Conservation (phyloP, 2,329 filamentous ascomycete species). For the Paraphoma chrysanthemicola region DNA sequence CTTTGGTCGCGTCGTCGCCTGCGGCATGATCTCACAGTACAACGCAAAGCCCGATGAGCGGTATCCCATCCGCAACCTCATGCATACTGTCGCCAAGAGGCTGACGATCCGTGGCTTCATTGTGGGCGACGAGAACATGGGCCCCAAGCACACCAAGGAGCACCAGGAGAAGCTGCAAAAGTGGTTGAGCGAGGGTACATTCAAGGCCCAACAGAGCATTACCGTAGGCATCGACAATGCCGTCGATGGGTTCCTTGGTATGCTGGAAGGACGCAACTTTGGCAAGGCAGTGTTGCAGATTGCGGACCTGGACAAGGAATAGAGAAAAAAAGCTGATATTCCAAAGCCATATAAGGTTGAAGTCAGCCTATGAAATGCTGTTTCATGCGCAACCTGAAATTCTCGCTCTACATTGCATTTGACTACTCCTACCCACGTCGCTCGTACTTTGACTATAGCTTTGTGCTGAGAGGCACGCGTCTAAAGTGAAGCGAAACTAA, state of each 20-base stretch:
- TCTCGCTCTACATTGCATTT: background rate
- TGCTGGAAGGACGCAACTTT: constrained; percentile 81
- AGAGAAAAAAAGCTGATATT: constrained; percentile 16
- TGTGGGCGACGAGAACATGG: constrained; percentile 70
- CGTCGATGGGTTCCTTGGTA: constrained; percentile 73
- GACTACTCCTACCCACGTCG: no score
- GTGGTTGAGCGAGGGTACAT: constrained; percentile 77
- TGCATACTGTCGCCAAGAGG: constrained; percentile 70
- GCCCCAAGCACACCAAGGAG: constrained; percentile 69
- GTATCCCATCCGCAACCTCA: constrained; percentile 72
- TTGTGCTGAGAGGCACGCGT: no score
- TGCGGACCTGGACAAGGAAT: constrained; percentile 44
- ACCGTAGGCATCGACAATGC: constrained; percentile 81
- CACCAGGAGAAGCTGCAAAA: constrained; percentile 77
- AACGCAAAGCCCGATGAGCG: constrained; percentile 65
- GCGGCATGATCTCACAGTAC: constrained; percentile 78
- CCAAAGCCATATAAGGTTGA: background rate
- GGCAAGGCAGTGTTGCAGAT: constrained; percentile 84
- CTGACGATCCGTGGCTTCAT: constrained; percentile 79
- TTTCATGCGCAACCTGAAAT: background rate
- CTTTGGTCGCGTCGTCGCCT: constrained; percentile 69
- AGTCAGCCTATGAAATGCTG: background rate
- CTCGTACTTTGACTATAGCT: no score
- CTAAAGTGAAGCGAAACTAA: no score
- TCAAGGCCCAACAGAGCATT: constrained; percentile 73